phyloP scores from a whole-genome alignment of 176 grass and related monocot species.

The Saccharum spontaneum region DNA sequence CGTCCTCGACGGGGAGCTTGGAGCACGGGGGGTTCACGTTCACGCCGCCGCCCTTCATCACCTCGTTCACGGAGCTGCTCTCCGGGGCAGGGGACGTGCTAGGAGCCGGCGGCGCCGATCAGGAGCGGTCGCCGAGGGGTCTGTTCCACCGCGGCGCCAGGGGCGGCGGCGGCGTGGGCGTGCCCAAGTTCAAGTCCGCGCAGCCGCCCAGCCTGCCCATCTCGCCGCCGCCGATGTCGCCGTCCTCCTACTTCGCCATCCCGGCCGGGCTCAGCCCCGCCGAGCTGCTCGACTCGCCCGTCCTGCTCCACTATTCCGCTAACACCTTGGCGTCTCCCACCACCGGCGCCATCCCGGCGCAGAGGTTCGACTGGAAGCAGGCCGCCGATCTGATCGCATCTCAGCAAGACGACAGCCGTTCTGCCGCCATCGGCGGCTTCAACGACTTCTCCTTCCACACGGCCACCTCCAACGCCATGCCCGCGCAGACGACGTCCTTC shows the following conservation, averaged over 20 bases:
- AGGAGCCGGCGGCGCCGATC: not conserved
- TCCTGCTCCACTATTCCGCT: conserved; percentile 48
- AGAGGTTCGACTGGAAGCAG: conserved; percentile 49
- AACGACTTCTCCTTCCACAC: conserved; percentile 59
- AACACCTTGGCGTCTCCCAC: conserved; percentile 72
- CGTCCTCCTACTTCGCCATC: conserved; percentile 83
- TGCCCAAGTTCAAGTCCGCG: conserved; percentile 94
- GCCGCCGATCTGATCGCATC: conserved; percentile 33
- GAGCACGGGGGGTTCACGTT: conserved; percentile 65
- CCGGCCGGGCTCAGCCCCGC: conserved; percentile 80
- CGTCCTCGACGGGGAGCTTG: conserved; percentile 57
- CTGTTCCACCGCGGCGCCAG: conserved; percentile 1
- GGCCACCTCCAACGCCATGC: too few relatives aligned
- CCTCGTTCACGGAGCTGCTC: conserved; percentile 81
- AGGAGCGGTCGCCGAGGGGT: conserved; percentile 17
- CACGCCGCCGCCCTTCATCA: conserved; percentile 59
- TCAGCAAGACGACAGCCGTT: conserved; percentile 32
- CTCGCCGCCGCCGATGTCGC: conserved; percentile 63
- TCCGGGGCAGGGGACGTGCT: conserved; percentile 37
- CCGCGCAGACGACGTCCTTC: not conserved
- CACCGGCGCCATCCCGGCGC: conserved; percentile 69
- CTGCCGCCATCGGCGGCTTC: not conserved
- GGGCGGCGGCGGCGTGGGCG: conserved; percentile 19
- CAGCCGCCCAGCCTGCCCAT: conserved; percentile 85
- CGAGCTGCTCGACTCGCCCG: conserved; percentile 88